Percentiles rank a stretch among this genome's conserved stretches.
Evolutionary conservation across 495 filamentous ascomycete species (phyloP).

Genomic region (Neurospora sp.): DNA sequence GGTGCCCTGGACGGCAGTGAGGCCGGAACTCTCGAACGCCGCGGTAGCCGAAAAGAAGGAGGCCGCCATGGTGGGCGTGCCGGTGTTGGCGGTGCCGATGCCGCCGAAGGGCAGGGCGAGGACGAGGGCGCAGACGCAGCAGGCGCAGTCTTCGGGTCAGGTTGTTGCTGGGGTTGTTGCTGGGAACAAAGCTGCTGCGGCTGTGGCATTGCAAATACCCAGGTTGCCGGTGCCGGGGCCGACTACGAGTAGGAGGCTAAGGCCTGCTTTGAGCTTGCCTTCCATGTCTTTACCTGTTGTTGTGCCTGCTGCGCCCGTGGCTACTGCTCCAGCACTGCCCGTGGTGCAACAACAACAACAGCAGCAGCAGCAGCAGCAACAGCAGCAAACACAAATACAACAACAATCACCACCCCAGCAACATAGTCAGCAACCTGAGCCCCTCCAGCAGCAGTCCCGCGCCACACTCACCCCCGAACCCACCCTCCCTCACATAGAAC

Average conservation of each 20-base stretch:
- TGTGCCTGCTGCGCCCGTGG: neutral
- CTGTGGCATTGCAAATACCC: neutral
- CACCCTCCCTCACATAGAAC: constrained; percentile 2
- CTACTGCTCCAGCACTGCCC: neutral
- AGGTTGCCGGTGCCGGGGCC: constrained; percentile 3
- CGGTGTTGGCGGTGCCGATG: constrained; percentile 11
- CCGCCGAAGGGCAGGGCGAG: neutral
- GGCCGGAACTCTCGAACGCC: neutral
- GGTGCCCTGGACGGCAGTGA: constrained; percentile 10
- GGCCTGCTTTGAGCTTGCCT: neutral
- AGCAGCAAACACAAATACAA: neutral
- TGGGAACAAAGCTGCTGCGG: neutral
- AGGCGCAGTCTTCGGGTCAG: neutral
- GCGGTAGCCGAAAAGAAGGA: neutral
- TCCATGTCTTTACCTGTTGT: neutral
- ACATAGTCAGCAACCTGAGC: neutral
- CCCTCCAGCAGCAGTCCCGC: neutral
- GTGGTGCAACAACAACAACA: neutral
- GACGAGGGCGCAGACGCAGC: neutral
- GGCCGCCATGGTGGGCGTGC: neutral
- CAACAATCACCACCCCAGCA: neutral
- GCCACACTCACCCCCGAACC: constrained; percentile 9
- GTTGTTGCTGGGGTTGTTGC: neutral
- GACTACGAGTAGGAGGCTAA: constrained; percentile 3
- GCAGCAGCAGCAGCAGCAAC: neutral